Evolutionary conservation across 352 stramenopile genomes (phyloP), one percentile per base, ranked within the genome.

Genomic region (Pythium scleroteichum): DNA sequence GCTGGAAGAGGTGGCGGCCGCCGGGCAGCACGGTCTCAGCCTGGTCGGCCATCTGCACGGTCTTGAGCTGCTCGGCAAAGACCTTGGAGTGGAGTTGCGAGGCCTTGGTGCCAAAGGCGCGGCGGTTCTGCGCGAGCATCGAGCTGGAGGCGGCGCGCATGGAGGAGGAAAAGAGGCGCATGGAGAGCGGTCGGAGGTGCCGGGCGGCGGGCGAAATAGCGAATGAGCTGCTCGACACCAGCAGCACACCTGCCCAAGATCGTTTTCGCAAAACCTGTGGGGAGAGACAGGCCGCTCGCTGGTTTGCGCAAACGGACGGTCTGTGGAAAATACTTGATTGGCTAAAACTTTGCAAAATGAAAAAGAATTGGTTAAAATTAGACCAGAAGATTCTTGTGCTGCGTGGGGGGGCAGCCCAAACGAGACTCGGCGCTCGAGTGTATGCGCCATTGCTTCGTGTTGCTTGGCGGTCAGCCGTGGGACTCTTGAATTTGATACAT

Each of bases 1-100:
- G 75, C 57, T 92, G 80, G 80, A 99, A 99, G 39, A 98, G 85
- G 82, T 99, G 84, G 66, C 95, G 90, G 23, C 85, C 85, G 47
- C 85, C 85, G 12, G 85, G 82, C 35, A 94, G 76, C 59, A 94
- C 83, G 23, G 78, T 87, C 68, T 94, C 85, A 40, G 73, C 75
- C 53, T 76, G 62, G 67, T 94, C 82, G 22, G 82, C 80, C 85
- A 94, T 94, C 33, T 71, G 57, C 46, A 91, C 85, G 33, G 82
- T 89, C 64, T 87, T 83, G 65, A 94, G 70, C 46, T 92, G 69
- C 47, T 89, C 69, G 53, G 79, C 73, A 65, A 94, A 94, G 46
- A 90, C 80, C 48, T 71, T 71, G 22, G 82, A 92, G 48, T 69
- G 46, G n/a, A 88, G 62, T 39, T 87, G 56, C 48, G 78, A 88